phyloP scores from a whole-genome alignment of 768 basidiomycete genomes.

The Kwoniella pini region DNA sequence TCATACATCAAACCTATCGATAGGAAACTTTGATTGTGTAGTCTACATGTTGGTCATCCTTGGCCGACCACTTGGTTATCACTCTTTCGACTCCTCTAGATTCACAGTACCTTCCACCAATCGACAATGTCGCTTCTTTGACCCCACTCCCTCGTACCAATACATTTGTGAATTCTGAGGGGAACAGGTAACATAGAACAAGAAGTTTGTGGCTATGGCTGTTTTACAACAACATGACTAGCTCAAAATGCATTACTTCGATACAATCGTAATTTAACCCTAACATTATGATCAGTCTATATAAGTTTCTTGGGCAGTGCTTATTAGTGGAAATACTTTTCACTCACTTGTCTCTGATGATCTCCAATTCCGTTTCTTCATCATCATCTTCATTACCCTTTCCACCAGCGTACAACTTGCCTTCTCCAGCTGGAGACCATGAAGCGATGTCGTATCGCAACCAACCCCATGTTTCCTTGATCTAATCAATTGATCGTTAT shows the following conservation, averaged over 20 bases:
- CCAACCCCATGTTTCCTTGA: constrained; percentile 53
- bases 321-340: not conserved
- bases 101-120: too few species aligned
- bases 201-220: too few species aligned
- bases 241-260: constrained; percentile 22
- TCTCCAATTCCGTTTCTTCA: constrained; percentile 35
- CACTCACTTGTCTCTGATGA: constrained; percentile 44
- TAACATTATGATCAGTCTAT: constrained; percentile 3
- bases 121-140: too few species aligned
- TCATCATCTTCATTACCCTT: constrained; percentile 18
- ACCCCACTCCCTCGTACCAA: too few species aligned
- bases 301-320: not conserved
- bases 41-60: too few species aligned
- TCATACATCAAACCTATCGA: too few species aligned
- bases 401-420: constrained; percentile 23
- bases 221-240: too few species aligned
- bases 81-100: too few species aligned
- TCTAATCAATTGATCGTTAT: constrained; percentile 19
- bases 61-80: too few species aligned
- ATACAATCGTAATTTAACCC: constrained; percentile 39
- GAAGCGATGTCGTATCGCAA: constrained; percentile 46
- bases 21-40: too few species aligned
- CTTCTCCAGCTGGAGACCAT: constrained; percentile 41
- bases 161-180: too few species aligned
- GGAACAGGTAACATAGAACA: too few species aligned